These are phyloP conservation scores for Teunomyces panamensis DNA, from an alignment of 805 yeast genomes.

Conservation along the genomic window DNA sequence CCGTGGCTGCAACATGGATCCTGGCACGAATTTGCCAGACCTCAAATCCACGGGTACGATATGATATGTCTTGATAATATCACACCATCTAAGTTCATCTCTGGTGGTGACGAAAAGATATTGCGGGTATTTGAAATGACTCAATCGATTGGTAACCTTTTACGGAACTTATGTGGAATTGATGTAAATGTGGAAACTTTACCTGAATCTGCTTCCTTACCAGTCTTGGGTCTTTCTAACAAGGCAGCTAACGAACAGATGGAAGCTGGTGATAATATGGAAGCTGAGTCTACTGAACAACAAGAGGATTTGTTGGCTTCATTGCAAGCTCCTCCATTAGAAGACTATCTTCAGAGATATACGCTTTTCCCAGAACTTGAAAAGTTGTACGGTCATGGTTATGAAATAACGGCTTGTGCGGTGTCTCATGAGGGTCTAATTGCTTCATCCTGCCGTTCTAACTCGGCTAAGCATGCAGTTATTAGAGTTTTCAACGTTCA, in stretches of 20 bases:
- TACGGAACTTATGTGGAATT: constrained; percentile 54
- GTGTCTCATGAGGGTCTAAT: constrained; percentile 63
- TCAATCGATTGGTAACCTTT: constrained; percentile 62
- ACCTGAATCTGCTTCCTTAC: constrained; percentile 86
- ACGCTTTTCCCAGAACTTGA: constrained; percentile 95
- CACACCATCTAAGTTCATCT: constrained; percentile 62
- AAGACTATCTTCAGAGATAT: constrained; percentile 86
- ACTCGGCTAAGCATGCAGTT: constrained; percentile 79
- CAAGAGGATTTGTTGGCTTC: constrained; percentile 47
- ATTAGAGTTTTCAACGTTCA: constrained; percentile 67
- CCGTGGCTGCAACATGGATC: constrained; percentile 48
- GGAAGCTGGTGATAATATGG: constrained; percentile 39
- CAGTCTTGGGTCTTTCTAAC: constrained; percentile 90
- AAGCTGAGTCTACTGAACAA: constrained; percentile 31
- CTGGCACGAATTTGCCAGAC: constrained; percentile 94
- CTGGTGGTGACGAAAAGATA: constrained; percentile 96
- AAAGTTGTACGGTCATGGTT: constrained; percentile 96
- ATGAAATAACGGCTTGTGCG: constrained; percentile 81
- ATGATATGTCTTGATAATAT: constrained; percentile 78
- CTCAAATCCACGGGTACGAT: constrained; percentile 97
- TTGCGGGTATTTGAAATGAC: constrained; percentile 89
- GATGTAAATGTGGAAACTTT: constrained; percentile 26
- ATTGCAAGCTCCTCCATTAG: constrained; percentile 68
- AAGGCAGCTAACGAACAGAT: constrained; percentile 65
- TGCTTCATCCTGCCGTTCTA: constrained; percentile 92